A percentile compares a stretch with the other conserved stretches of the same genome.
phyloP scores from a whole-genome alignment of 2,329 filamentous ascomycete species.

The Sordariomycetes sp. region DNA sequence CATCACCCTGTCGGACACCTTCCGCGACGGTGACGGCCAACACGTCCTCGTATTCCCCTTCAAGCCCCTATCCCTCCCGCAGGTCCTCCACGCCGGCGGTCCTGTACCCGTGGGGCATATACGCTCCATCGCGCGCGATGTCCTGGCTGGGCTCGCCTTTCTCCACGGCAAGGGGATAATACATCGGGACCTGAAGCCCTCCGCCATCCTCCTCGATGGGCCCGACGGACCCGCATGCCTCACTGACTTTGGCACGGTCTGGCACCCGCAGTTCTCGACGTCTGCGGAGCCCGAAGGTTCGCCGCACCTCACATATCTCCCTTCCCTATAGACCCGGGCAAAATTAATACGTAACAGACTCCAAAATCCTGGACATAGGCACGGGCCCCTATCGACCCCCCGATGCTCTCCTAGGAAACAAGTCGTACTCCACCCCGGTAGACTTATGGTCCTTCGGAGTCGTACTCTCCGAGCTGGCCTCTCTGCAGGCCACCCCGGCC shows the following conservation, averaged over 20 bases:
- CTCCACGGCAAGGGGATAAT: conserved; percentile 71
- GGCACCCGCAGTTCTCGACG: conserved; percentile 52
- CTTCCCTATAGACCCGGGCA: not conserved
- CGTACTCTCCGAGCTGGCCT: conserved; percentile 66
- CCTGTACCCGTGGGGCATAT: conserved; percentile 20
- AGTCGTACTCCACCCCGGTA: conserved; percentile 57
- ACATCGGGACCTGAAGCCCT: conserved; percentile 90
- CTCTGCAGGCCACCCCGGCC: conserved; percentile 18
- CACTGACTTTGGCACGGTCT: conserved; percentile 87
- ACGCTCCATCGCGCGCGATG: conserved; percentile 44
- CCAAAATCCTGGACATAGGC: conserved; percentile 86
- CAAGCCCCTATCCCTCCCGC: conserved; percentile 60
- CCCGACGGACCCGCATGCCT: conserved; percentile 63
- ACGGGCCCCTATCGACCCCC: conserved; percentile 87
- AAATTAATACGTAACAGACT: conserved; percentile 14
- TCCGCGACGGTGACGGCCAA: conserved; percentile 58
- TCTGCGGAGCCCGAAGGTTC: conserved; percentile 48
- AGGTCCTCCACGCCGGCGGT: conserved; percentile 45
- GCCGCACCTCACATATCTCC: conserved; percentile 11
- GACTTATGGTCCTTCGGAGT: conserved; percentile 88
- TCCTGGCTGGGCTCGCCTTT: conserved; percentile 60
- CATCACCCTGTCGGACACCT: conserved; percentile 62
- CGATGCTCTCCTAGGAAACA: conserved; percentile 80
- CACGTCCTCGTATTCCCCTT: conserved; percentile 82
- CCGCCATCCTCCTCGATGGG: conserved; percentile 67